Evolutionary conservation across 1,284 basidiomycete species (phyloP), one percentile per base, ranked within the genome.

Genomic region (Fomes fomentarius): DNA sequence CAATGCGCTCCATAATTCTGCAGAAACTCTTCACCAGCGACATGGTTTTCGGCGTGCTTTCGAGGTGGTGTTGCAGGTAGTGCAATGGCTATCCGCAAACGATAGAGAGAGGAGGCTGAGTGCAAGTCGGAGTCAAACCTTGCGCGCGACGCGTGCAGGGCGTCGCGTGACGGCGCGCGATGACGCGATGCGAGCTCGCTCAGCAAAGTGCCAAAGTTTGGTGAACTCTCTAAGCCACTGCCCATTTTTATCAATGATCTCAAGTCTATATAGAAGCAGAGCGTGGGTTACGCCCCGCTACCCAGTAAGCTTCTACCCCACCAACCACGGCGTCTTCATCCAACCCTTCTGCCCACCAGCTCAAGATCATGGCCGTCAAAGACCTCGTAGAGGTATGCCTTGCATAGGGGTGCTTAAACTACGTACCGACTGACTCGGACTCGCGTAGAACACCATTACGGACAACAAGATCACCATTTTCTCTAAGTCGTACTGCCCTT

Each of bases 1-100:
- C 92, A 59, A 96, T 89, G 39, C 87, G 83, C 59, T 91, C 86
- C 84, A 93, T 87, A 0, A 83, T 82, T 35, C 71, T 76, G 64
- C 79, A 80, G 12, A 84, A 79, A 35, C 76, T 72, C 66, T 79
- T 83, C n/a, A 82, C 68, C 44, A 75, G 61, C 3, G 73, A 71
- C 69, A 71, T 74, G 26, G n/a, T n/a, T n/a, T n/a, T 55, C 17
- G 4, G 6, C 25, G 41, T 22, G 28, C 4, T n/a, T 42, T 17
- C 17, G 46, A 37, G 52, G 34, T 31, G 28, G 33, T 17, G 46
- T 12, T 25, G 25, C n/a, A n/a, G n/a, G n/a, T n/a, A n/a, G n/a
- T n/a, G 30, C 12, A 42, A 43, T n/a, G 47, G 33, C 28, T 47
- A 42, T 17, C 24, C 21, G 40, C 12, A 15, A n/a, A n/a, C n/a